Evolutionary conservation across 208 protist genomes (phyloP), one percentile per base, ranked within the genome.

Genomic region (Herpetomonas tarakana): DNA sequence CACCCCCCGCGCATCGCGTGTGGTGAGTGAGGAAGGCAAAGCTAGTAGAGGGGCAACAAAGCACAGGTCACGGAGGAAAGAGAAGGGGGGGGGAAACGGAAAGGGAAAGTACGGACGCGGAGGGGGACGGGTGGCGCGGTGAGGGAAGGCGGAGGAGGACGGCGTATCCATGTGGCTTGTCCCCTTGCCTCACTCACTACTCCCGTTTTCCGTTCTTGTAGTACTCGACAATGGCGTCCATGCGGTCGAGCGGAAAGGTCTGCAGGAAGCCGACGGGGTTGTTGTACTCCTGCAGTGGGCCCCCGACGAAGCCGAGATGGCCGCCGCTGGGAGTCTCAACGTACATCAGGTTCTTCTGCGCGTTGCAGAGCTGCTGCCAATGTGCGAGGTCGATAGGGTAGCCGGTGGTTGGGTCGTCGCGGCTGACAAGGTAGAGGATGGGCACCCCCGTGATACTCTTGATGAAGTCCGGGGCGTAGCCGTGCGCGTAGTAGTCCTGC

Each of bases 241-340:
- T 41, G 41, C 30, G 45, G 22, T 62, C 45, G 26, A 62, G 57
- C 3, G 57, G 57, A 26, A 62, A 45, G 9, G 16, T 51, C 45
- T 62, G 57, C 2, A 62, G 57, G n/a, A 26, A 7, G 39, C 45
- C 44, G 45, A 58, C 31, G 46, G 16, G 21, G 35, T 4, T 14
- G 19, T n/a, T 6, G 1, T 28, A 27, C 52, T 81, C 74, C 22
- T 58, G 25, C 18, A 81, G 41, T 2, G 74, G 74, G 38, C 49
- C 58, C 19, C 51, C 46, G 11, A 81, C 30, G 50, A 66, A 81
- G 18, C 69, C 75, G 29, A 81, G 35, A 29, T 81, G 75, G 16
- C 75, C 75, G 21, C 75, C 75, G 16, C 38, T 52, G 14, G 75
- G 75, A 22, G 68, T 54, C 53, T 74, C 65, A 9, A 74, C 57